Evolutionary conservation across 2,329 filamentous ascomycete species (phyloP).

Genomic region (Calonectria pauciramosa): DNA sequence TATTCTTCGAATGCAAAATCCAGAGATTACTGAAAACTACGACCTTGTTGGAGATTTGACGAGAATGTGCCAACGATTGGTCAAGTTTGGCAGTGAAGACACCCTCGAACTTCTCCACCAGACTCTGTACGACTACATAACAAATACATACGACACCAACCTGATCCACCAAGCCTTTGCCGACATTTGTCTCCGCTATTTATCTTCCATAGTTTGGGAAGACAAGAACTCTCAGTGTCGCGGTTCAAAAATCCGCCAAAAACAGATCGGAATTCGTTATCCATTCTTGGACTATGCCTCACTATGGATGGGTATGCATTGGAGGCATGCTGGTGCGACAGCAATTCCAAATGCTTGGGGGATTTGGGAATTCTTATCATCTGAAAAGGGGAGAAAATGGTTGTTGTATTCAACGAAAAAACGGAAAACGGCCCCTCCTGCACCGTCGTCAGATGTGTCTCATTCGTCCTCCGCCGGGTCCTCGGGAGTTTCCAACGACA

Average conservation of each 20-base stretch:
- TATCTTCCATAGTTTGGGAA: slow-evolving; percentile 29
- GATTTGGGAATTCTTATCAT: slow-evolving; percentile 37
- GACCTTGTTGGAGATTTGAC: slow-evolving; percentile 34
- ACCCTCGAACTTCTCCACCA: slow-evolving; percentile 39
- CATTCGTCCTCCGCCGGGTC: neutral
- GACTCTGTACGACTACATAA: slow-evolving; percentile 39
- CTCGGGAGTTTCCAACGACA: neutral
- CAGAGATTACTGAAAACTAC: slow-evolving; percentile 32
- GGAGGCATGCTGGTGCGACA: slow-evolving; percentile 24
- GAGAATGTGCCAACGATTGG: slow-evolving; percentile 33
- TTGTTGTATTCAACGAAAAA: slow-evolving; percentile 10
- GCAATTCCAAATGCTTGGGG: slow-evolving; percentile 21
- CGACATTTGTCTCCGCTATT: slow-evolving; percentile 29
- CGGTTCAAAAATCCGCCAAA: neutral
- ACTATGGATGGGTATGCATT: slow-evolving; percentile 31
- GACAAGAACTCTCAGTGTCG: neutral
- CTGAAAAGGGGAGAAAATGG: slow-evolving; percentile 32
- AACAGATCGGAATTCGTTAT: neutral
- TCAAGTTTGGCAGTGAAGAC: slow-evolving; percentile 32
- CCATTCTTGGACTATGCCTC: slow-evolving; percentile 30
- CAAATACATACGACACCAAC: slow-evolving; percentile 33
- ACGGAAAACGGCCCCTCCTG: neutral
- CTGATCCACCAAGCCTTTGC: slow-evolving; percentile 30
- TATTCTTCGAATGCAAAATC: slow-evolving; percentile 34
- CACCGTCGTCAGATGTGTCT: neutral